These are phyloP conservation scores for Rubroboletus satanas DNA, from an alignment of 768 basidiomycete species.

Conservation along the genomic window DNA sequence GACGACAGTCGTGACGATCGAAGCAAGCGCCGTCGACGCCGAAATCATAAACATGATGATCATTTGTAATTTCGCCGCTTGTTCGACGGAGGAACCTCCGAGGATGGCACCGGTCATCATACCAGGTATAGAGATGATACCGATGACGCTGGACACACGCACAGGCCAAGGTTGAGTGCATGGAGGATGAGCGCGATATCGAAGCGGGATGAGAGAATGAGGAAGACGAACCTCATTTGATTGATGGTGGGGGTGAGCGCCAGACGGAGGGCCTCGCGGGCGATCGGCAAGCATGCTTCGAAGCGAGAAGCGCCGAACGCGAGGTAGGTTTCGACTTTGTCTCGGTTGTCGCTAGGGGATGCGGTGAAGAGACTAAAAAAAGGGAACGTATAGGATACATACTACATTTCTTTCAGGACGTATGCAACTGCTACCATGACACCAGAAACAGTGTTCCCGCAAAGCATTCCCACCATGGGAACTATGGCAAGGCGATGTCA, in stretches of 20 bases:
- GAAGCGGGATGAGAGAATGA: not conserved
- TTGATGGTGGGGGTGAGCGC: constrained; percentile 81
- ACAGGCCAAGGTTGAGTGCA: not conserved
- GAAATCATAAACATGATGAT: constrained; percentile 94
- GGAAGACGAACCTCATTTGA: constrained; percentile 64
- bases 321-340: constrained; percentile 83
- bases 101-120: constrained; percentile 94
- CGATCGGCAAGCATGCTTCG: constrained; percentile 80
- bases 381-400: constrained; percentile 21
- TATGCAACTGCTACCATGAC: constrained; percentile 68
- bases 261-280: constrained; percentile 71
- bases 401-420: constrained; percentile 77
- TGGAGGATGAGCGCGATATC: not conserved
- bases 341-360: constrained; percentile 63
- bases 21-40: constrained; percentile 67
- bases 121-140: constrained; percentile 77
- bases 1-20: constrained; percentile 59
- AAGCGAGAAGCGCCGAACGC: constrained; percentile 81
- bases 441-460: constrained; percentile 73
- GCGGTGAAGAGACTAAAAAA: too few relatives aligned
- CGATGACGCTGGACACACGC: constrained; percentile 50
- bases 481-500: constrained; percentile 40
- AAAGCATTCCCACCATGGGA: constrained; percentile 83
- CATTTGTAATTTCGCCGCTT: constrained; percentile 86
- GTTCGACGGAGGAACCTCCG: constrained; percentile 78